Conservation (phyloP, 768 basidiomycete species). For the Termitomyces sp. region DNA sequence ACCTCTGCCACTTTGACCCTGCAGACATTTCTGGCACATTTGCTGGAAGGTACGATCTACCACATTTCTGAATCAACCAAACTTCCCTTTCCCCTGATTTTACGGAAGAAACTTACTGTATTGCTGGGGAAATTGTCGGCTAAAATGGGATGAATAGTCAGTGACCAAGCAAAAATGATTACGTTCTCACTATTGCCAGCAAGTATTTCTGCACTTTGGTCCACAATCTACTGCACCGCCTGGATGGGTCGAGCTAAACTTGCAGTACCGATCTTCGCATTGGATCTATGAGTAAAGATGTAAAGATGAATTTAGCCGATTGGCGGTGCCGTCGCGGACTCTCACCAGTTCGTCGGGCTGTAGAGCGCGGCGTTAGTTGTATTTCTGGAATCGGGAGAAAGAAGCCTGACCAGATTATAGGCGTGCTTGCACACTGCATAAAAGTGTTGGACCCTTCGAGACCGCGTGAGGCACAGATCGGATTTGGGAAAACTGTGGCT, state of each 20-base stretch:
- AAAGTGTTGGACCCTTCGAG: constrained; percentile 57
- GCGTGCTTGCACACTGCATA: constrained; percentile 58
- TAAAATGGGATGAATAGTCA: constrained; percentile 24
- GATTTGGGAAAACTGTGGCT: constrained; percentile 18
- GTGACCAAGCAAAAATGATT: constrained; percentile 1
- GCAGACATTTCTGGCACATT: constrained; percentile 27
- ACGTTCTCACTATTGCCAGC: constrained; percentile 75
- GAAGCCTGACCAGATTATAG: constrained; percentile 44
- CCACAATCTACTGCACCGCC: constrained; percentile 40
- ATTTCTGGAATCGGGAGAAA: neutral
- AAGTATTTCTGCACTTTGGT: constrained; percentile 54
- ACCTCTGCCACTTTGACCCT: constrained; percentile 10
- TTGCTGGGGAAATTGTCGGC: constrained; percentile 69
- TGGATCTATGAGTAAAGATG: constrained; percentile 44
- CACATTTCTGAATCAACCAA: constrained; percentile 16
- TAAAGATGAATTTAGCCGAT: neutral
- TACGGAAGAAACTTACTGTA: constrained; percentile 42
- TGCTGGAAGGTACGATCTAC: constrained; percentile 28
- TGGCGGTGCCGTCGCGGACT: neutral
- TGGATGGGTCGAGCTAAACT: constrained; percentile 67
- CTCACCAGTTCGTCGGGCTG: constrained; percentile 62
- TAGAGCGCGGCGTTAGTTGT: constrained; percentile 8
- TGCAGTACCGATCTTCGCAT: constrained; percentile 65
- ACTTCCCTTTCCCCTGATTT: constrained; percentile 2
- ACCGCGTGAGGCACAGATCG: constrained; percentile 16